phyloP scores from a whole-genome alignment of 2,329 filamentous ascomycete species.

The Pseudofabraea citricarpa region DNA sequence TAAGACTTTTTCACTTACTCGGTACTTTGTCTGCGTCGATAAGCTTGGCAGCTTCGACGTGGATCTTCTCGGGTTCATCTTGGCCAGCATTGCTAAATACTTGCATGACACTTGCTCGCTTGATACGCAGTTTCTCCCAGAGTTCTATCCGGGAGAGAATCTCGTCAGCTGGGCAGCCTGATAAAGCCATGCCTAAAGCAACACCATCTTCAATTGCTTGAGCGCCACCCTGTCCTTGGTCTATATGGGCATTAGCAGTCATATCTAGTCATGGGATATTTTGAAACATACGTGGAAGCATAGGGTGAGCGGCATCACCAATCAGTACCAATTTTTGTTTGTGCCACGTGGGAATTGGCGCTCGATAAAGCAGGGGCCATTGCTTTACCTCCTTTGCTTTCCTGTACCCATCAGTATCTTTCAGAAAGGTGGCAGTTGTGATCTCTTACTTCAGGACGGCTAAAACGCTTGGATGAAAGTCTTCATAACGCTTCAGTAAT shows the following conservation, averaged over 20 bases:
- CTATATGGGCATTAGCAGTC: constrained; percentile 5
- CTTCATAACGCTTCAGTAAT: constrained; percentile 7
- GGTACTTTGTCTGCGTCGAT: constrained; percentile 26
- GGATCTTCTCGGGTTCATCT: constrained; percentile 25
- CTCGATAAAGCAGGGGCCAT: constrained; percentile 24
- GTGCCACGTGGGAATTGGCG: constrained; percentile 20
- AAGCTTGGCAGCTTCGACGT: constrained; percentile 22
- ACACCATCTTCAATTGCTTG: constrained; percentile 29
- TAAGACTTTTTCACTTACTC: constrained; percentile 19
- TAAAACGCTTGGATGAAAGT: constrained; percentile 10
- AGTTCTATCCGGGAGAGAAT: constrained; percentile 17
- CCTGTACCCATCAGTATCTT: constrained; percentile 5
- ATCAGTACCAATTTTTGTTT: constrained; percentile 12
- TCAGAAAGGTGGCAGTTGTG: neutral
- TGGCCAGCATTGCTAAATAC: constrained; percentile 34
- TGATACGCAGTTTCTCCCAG: constrained; percentile 26
- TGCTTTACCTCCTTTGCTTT: constrained; percentile 27
- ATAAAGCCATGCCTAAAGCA: constrained; percentile 24
- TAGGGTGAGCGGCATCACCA: constrained; percentile 20
- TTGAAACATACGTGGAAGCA: constrained; percentile 16
- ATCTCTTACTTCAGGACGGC: constrained; percentile 9
- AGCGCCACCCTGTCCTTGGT: constrained; percentile 28
- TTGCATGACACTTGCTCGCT: constrained; percentile 31
- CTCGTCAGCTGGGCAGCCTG: constrained; percentile 11
- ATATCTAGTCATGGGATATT: neutral